phyloP scores from a whole-genome alignment of 352 stramenopile genomes.

The Stephanocyclus meneghinianus region DNA sequence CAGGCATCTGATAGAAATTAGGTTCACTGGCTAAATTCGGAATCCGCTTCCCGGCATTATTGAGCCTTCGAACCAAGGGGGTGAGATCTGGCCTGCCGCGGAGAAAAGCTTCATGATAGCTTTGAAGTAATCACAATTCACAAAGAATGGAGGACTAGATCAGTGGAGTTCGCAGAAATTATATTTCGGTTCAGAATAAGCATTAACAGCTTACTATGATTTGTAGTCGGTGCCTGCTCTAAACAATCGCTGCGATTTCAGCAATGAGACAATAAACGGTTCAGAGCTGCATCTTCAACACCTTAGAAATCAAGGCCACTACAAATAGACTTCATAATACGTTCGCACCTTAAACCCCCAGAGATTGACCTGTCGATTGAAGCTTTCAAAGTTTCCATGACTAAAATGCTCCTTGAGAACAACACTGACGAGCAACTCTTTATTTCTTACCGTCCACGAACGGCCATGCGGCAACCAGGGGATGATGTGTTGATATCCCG shows the following conservation, averaged over 20 bases:
- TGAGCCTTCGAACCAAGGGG: slow-evolving; percentile 22
- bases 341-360: slow-evolving; percentile 55
- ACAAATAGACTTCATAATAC: neutral
- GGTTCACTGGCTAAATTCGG: neutral
- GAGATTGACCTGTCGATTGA: slow-evolving; percentile 51
- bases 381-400: slow-evolving; percentile 47
- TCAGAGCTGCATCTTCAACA: neutral
- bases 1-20: slow-evolving; percentile 3
- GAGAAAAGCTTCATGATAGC: slow-evolving; percentile 45
- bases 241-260: neutral
- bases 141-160: neutral
- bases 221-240: slow-evolving; percentile 1
- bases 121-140: neutral
- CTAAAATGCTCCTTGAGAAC: slow-evolving; percentile 41
- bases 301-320: neutral
- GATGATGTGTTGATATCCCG: slow-evolving; percentile 38
- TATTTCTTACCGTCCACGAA: slow-evolving; percentile 22
- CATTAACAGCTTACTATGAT: neutral
- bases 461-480: too few species aligned
- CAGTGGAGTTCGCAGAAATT: neutral
- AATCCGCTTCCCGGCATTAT: neutral
- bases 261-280: neutral
- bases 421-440: slow-evolving; percentile 29
- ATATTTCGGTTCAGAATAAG: neutral
- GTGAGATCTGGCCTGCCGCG: slow-evolving; percentile 29